phyloP scores from a whole-genome alignment of 2,329 filamentous ascomycete genomes.

The Claviceps digitariae region DNA sequence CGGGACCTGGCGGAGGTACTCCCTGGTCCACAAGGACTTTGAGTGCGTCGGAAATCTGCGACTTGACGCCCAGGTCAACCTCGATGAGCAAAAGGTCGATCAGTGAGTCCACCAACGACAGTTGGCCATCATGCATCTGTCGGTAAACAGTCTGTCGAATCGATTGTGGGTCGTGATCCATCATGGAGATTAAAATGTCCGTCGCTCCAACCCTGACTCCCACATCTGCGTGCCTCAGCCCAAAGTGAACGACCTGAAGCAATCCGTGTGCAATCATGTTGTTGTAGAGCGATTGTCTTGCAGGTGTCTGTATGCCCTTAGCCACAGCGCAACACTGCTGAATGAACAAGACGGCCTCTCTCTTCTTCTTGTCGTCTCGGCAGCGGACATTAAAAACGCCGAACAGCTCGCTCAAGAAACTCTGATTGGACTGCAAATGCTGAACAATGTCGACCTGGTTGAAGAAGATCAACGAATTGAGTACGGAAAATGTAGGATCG shows the following conservation, averaged over 20 bases:
- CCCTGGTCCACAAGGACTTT: conserved; percentile 80
- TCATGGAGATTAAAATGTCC: conserved; percentile 83
- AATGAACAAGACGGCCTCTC: conserved; percentile 90
- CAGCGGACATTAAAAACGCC: conserved; percentile 61
- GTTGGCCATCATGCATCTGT: conserved; percentile 75
- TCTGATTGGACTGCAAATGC: conserved; percentile 70
- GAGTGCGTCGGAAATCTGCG: conserved; percentile 87
- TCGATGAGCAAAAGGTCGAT: conserved; percentile 87
- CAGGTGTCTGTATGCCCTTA: conserved; percentile 81
- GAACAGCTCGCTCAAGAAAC: conserved; percentile 77
- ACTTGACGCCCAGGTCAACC: conserved; percentile 86
- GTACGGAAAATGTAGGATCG: conserved; percentile 91
- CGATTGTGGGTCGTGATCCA: conserved; percentile 91
- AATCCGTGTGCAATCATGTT: conserved; percentile 84
- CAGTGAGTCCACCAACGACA: conserved; percentile 77
- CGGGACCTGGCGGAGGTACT: conserved; percentile 30
- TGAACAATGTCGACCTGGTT: conserved; percentile 97
- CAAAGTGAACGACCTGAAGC: conserved; percentile 81
- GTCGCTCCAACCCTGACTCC: conserved; percentile 82
- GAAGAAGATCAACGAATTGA: conserved; percentile 97
- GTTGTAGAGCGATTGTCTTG: conserved; percentile 68
- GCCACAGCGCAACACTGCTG: conserved; percentile 91
- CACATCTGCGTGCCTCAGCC: conserved; percentile 72
- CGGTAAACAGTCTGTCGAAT: conserved; percentile 88
- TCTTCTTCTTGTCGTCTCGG: conserved; percentile 58